Percentiles rank a stretch among this genome's conserved stretches.
Conservation (phyloP, 2,329 filamentous ascomycete genomes). For the Aureobasidium sp. region DNA sequence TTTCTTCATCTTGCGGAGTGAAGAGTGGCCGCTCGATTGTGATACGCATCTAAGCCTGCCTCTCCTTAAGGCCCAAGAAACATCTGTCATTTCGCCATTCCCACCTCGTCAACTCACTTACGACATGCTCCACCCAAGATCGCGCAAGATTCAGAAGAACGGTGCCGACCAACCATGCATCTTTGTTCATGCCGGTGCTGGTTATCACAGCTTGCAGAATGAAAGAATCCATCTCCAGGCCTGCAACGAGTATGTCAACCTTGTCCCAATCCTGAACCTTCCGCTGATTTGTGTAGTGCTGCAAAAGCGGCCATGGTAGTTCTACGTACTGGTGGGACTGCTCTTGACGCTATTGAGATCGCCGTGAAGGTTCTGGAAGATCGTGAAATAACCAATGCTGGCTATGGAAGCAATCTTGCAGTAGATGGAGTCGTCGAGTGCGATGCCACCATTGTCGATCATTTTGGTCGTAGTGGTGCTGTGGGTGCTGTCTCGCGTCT, state of each 20-base stretch:
- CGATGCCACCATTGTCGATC: constrained; percentile 88
- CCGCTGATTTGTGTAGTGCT: constrained; percentile 50
- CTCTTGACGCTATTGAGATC: constrained; percentile 82
- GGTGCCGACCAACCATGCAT: constrained; percentile 60
- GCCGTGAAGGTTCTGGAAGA: constrained; percentile 86
- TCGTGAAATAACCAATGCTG: constrained; percentile 91
- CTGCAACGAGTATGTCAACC: constrained; percentile 71
- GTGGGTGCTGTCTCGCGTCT: constrained; percentile 84
- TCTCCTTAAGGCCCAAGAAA: neutral
- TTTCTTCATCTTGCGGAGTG: neutral
- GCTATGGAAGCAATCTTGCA: constrained; percentile 89
- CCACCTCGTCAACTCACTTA: neutral
- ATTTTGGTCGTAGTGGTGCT: constrained; percentile 83
- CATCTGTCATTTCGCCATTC: neutral
- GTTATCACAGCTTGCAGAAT: constrained; percentile 84
- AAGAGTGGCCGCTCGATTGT: neutral
- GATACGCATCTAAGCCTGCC: neutral
- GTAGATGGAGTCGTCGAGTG: constrained; percentile 89
- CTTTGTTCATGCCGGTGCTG: constrained; percentile 91
- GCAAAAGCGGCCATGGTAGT: constrained; percentile 77
- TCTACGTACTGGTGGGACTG: constrained; percentile 68
- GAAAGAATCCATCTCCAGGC: constrained; percentile 77
- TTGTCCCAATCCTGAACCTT: neutral
- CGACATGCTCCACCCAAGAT: constrained; percentile 33
- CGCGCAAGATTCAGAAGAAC: constrained; percentile 25